Conservation (phyloP, 2,329 filamentous ascomycete genomes). For the Sporothrix euskadiensis region DNA sequence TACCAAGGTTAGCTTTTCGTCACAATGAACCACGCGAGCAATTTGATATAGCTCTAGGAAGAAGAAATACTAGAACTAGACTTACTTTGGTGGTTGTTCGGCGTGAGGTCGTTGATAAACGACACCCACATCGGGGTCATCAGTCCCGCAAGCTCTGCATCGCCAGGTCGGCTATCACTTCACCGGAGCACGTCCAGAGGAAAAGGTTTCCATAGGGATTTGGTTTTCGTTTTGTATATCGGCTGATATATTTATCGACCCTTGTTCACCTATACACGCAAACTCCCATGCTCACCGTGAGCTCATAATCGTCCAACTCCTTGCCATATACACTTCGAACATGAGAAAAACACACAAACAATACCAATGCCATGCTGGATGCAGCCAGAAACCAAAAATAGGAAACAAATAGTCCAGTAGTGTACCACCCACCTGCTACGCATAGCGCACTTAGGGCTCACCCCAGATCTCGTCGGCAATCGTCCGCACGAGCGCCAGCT, state of each 20-base stretch:
- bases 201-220: neutral
- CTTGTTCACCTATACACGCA: too few species aligned
- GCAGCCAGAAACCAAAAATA: slow-evolving; percentile 15
- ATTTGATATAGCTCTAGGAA: neutral
- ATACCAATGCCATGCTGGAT: slow-evolving; percentile 16
- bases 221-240: neutral
- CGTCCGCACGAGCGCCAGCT: slow-evolving; percentile 66
- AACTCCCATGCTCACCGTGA: neutral
- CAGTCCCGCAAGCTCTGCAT: neutral
- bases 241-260: neutral
- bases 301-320: slow-evolving; percentile 5
- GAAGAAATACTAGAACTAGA: slow-evolving; percentile 4
- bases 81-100: slow-evolving; percentile 7
- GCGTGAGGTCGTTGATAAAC: slow-evolving; percentile 3
- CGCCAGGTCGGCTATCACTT: neutral
- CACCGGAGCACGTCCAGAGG: too few species aligned
- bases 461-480: slow-evolving; percentile 67
- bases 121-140: slow-evolving; percentile 10
- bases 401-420: neutral
- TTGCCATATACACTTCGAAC: neutral
- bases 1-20: neutral
- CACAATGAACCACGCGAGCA: neutral
- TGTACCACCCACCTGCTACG: neutral
- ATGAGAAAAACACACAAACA: neutral
- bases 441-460: slow-evolving; percentile 32